Evolutionary conservation across 176 grass and related monocot species (phyloP), one percentile per base, ranked within the genome.

Genomic region (Hordeum marinum): DNA sequence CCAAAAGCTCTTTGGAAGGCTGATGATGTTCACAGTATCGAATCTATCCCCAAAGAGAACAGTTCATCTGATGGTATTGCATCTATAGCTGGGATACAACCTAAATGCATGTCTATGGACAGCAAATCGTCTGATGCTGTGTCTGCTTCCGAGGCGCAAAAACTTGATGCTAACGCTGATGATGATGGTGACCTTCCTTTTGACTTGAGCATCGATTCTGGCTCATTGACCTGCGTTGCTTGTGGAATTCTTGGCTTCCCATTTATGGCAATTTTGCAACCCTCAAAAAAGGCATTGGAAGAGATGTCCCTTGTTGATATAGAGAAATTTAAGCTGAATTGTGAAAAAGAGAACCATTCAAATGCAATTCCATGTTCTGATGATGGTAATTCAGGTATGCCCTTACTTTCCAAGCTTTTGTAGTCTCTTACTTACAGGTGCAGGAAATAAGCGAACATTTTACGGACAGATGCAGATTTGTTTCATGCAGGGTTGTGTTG

Each of bases 241-340:
- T 99, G 96, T 82, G 96, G 96, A 65, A 96, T 99, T 85, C 96
- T 99, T 73, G 96, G 96, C 31, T 99, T 91, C 85, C 96, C 96
- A 91, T 94, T 96, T 85, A 99, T 99, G 96, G 88, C 91, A 46
- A 89, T 99, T 82, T 80, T 99, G 62, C 96, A 99, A 81, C 96
- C 96, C 62, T 92, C 88, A 7, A 86, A 87, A 82, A 84, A 92
- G 87, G 88, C 91, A 85, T 86, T 90, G 80, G 92, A 84, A 82
- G 78, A 89, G 24, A 84, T 96, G 82, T 91, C 87, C 82, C 67
- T 78, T 85, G 66, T 14, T 52, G 86, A 85, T 86, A 67, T 23
- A 27, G 76, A 88, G 78, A 83, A 77, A 54, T 79, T 54, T 36
- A 81, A 79, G 62, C 34, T 77, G 71, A 85, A 60, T 37, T 87